These are phyloP conservation scores for Protoeuglena noctilucae DNA, from an alignment of 139 green algal species.

Conservation along the genomic window DNA sequence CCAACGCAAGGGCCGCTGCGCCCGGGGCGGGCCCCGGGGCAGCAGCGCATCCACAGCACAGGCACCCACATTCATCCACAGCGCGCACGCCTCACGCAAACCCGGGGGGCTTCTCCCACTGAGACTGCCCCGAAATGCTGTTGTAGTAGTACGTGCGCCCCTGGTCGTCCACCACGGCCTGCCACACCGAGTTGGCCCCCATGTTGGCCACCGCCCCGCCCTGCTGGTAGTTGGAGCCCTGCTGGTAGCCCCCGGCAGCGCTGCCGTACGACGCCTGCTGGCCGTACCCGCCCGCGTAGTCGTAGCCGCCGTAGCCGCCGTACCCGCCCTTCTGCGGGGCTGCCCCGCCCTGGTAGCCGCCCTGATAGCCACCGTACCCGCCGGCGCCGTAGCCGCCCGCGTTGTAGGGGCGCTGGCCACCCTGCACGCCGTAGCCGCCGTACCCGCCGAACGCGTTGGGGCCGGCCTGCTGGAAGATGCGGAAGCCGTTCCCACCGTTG, in stretches of 20 bases:
- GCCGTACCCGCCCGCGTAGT: background rate
- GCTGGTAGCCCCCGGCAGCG: background rate
- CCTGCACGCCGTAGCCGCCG: background rate
- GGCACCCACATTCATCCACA: too few species aligned
- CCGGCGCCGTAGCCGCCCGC: background rate
- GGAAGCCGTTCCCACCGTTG: background rate
- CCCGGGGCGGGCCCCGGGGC: too few species aligned
- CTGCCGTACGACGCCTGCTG: too few species aligned
- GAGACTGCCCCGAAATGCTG: background rate
- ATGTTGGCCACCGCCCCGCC: too few species aligned
- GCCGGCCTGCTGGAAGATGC: too few species aligned
- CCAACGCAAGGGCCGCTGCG: too few species aligned
- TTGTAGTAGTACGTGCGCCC: conserved; percentile 4
- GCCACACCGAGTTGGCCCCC: background rate
- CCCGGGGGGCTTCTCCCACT: conserved; percentile 1
- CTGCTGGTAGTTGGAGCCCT: background rate
- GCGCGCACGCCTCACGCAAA: too few species aligned
- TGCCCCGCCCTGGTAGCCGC: background rate
- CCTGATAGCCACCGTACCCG: background rate
- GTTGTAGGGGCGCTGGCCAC: too few species aligned
- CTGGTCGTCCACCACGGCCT: background rate
- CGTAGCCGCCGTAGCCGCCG: background rate
- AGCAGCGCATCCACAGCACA: too few species aligned
- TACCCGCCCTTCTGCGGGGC: background rate
- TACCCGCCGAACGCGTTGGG: too few species aligned